Evolutionary conservation across 495 filamentous ascomycete genomes (phyloP).

Genomic region (Xylaria palmicola): DNA sequence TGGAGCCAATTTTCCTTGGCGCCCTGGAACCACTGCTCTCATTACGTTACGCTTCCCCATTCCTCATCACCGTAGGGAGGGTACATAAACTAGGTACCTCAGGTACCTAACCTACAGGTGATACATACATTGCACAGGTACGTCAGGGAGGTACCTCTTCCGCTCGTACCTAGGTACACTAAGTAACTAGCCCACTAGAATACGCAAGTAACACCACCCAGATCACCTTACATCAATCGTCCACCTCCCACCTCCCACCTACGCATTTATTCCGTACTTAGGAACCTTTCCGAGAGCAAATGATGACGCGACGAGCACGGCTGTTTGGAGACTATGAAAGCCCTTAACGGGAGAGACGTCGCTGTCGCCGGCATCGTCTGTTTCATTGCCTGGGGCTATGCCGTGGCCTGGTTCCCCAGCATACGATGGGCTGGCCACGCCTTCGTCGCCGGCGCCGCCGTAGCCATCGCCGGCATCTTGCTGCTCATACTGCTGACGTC

Average conservation of each 20-base stretch:
- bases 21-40: too few species aligned
- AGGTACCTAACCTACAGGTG: too few species aligned
- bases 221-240: background rate
- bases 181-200: too few species aligned
- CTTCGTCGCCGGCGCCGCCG: conserved; percentile 63
- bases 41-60: too few species aligned
- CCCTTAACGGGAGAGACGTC: conserved; percentile 74
- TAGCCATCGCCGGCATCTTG: conserved; percentile 51
- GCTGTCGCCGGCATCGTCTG: conserved; percentile 63
- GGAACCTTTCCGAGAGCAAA: conserved; percentile 23
- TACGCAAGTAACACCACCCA: background rate
- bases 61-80: too few species aligned
- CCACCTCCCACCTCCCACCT: background rate
- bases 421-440: conserved; percentile 81
- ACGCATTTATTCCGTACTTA: background rate
- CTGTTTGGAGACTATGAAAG: conserved; percentile 58
- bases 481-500: conserved; percentile 63
- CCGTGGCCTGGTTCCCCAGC: conserved; percentile 73
- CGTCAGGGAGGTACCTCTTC: too few species aligned
- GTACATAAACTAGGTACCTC: too few species aligned
- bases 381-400: conserved; percentile 85
- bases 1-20: too few species aligned
- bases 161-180: too few species aligned
- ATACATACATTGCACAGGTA: too few species aligned
- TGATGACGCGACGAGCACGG: conserved; percentile 40